phyloP scores from a whole-genome alignment of 2,329 filamentous ascomycete species.

The Aspergillus versicolor region DNA sequence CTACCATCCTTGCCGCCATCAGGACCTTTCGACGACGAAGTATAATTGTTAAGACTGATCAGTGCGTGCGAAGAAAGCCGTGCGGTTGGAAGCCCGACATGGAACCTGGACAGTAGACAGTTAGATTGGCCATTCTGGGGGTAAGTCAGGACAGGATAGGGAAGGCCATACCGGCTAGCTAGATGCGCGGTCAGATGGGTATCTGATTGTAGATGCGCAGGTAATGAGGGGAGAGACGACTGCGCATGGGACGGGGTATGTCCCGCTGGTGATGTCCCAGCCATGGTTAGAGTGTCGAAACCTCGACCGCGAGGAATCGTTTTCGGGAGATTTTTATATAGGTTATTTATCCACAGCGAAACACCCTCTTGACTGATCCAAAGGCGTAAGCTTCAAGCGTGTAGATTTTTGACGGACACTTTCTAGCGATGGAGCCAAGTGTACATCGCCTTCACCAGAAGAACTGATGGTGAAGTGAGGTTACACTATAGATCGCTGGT shows the following conservation, averaged over 20 bases:
- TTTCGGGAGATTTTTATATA: not conserved
- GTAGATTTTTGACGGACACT: slow-evolving; percentile 1
- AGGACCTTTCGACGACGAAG: slow-evolving; percentile 78
- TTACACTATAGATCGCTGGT: not conserved
- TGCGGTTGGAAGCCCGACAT: slow-evolving; percentile 84
- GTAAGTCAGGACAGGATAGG: not conserved
- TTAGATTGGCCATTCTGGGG: not conserved
- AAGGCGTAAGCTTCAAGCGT: not conserved
- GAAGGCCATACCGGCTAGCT: slow-evolving; percentile 46
- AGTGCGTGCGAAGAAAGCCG: slow-evolving; percentile 87
- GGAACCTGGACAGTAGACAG: slow-evolving; percentile 72
- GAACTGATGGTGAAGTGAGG: not conserved
- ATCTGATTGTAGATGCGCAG: slow-evolving; percentile 62
- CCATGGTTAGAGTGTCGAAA: slow-evolving; percentile 34
- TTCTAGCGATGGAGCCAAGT: slow-evolving; percentile 12
- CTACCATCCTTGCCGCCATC: slow-evolving; percentile 92
- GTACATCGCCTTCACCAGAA: slow-evolving; percentile 15
- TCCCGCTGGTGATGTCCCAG: slow-evolving; percentile 38
- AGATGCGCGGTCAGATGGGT: slow-evolving; percentile 53
- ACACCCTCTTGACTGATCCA: not conserved
- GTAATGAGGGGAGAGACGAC: slow-evolving; percentile 82
- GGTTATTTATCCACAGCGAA: not conserved
- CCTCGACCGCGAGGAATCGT: slow-evolving; percentile 11
- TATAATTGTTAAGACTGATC: slow-evolving; percentile 92
- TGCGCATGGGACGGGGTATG: slow-evolving; percentile 65